Evolutionary conservation across 1,284 basidiomycete species (phyloP).

Genomic region (Vanrija humicola): DNA sequence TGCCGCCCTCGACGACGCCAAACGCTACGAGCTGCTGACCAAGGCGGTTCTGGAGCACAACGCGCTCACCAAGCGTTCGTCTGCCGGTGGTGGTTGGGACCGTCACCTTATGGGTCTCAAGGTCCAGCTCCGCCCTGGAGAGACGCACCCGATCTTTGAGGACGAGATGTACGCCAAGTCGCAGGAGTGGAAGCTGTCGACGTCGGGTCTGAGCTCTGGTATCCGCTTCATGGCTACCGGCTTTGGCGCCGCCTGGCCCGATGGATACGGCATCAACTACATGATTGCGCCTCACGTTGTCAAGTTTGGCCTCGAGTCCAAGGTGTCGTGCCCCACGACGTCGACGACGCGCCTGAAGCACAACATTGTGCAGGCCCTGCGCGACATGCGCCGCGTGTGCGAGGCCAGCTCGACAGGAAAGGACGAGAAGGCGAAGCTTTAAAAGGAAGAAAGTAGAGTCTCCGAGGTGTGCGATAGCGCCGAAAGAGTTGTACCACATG

Average conservation of each 20-base stretch:
- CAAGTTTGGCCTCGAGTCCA: constrained; percentile 95
- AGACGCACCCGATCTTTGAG: constrained; percentile 60
- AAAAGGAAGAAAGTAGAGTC: neutral
- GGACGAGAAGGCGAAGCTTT: constrained; percentile 29
- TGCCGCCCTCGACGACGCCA: constrained; percentile 45
- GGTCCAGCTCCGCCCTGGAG: constrained; percentile 57
- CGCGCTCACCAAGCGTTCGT: constrained; percentile 70
- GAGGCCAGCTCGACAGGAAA: constrained; percentile 35
- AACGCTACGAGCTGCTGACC: constrained; percentile 58
- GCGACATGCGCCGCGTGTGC: constrained; percentile 65
- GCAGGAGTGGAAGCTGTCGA: constrained; percentile 85
- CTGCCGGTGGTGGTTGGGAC: constrained; percentile 82
- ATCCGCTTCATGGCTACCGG: constrained; percentile 87
- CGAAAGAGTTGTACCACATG: too few species aligned
- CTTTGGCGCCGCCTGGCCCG: constrained; percentile 71
- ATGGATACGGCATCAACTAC: constrained; percentile 92
- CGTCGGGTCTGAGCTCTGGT: constrained; percentile 84
- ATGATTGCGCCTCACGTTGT: constrained; percentile 73
- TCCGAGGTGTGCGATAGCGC: neutral
- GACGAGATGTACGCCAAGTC: constrained; percentile 75
- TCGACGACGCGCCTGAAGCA: constrained; percentile 69
- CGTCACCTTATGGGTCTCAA: constrained; percentile 85
- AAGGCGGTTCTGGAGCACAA: constrained; percentile 72
- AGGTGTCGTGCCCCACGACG: constrained; percentile 65
- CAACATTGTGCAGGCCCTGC: constrained; percentile 64